These are phyloP conservation scores for Tuber indicum DNA, from an alignment of 495 filamentous ascomycete species.

Conservation along the genomic window DNA sequence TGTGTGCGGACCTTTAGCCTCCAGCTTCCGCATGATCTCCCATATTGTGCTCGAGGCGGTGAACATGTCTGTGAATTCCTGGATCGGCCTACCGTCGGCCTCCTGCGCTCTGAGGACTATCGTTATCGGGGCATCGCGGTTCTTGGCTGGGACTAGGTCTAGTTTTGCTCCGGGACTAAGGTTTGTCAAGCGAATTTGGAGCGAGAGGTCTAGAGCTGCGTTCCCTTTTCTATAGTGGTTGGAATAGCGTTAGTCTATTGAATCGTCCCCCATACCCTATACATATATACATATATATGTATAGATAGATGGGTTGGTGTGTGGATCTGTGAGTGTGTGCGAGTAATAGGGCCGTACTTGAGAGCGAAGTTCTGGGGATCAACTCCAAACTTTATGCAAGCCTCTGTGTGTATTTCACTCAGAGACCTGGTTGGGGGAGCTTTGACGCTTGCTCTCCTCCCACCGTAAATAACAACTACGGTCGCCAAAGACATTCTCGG, in stretches of 20 bases:
- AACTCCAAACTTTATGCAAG: constrained; percentile 70
- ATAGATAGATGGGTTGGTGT: neutral
- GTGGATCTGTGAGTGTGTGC: neutral
- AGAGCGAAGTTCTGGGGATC: constrained; percentile 68
- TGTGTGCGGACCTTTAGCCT: constrained; percentile 51
- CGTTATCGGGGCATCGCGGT: constrained; percentile 66
- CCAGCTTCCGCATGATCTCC: constrained; percentile 81
- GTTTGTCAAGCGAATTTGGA: constrained; percentile 77
- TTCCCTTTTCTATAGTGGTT: constrained; percentile 58
- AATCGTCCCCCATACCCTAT: neutral
- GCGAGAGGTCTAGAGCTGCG: constrained; percentile 75
- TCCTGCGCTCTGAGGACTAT: constrained; percentile 72
- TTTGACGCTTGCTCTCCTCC: constrained; percentile 69
- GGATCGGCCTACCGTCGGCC: constrained; percentile 53
- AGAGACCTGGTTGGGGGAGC: constrained; percentile 71
- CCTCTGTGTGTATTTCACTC: constrained; percentile 76
- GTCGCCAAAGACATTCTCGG: constrained; percentile 66
- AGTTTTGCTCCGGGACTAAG: constrained; percentile 81
- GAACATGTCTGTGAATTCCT: constrained; percentile 72
- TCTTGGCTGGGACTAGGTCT: constrained; percentile 59
- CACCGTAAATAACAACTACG: constrained; percentile 77
- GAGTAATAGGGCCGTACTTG: constrained; percentile 53
- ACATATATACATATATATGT: neutral
- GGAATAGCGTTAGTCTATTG: constrained; percentile 22
- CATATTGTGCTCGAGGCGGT: constrained; percentile 78